Percentiles rank a stretch among this genome's conserved stretches.
These are phyloP conservation scores for Teunomyces atbi DNA, from an alignment of 805 yeast genomes.

Conservation along the genomic window DNA sequence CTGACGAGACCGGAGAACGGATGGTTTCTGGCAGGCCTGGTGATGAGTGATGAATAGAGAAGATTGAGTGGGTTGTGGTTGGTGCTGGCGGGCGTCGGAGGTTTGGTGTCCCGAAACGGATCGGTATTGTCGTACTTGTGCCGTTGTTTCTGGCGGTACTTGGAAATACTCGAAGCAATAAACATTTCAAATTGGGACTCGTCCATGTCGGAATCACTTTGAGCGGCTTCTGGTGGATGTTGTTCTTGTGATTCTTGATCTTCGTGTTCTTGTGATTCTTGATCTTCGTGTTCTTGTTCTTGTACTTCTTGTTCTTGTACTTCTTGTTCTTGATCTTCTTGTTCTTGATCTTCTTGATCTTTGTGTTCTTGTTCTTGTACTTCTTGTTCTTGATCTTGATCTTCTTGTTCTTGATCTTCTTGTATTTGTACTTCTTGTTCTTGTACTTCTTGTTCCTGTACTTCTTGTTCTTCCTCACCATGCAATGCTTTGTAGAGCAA, in stretches of 20 bases:
- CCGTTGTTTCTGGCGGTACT: slow-evolving; percentile 29
- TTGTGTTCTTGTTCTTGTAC: neutral
- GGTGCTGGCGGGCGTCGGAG: neutral
- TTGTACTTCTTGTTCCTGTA: neutral
- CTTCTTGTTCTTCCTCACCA: neutral
- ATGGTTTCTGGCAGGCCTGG: slow-evolving; percentile 1
- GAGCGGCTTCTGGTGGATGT: no score
- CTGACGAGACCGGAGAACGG: slow-evolving; percentile 17
- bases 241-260: neutral
- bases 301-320: neutral
- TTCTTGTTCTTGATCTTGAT: no score
- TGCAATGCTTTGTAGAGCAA: neutral
- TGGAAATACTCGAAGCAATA: slow-evolving; percentile 30
- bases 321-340: neutral
- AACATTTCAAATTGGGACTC: slow-evolving; percentile 30
- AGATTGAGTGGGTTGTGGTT: slow-evolving; percentile 24
- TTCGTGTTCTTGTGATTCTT: neutral
- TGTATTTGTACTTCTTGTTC: neutral
- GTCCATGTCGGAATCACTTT: slow-evolving; percentile 10
- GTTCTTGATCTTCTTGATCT: neutral
- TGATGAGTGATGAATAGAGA: slow-evolving; percentile 23
- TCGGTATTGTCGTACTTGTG: slow-evolving; percentile 10
- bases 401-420: neutral
- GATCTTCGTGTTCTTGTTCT: neutral
- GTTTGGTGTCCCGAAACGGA: slow-evolving; percentile 7